phyloP scores from a whole-genome alignment of 2,329 filamentous ascomycete species.

The Exophiala dermatitidis region DNA sequence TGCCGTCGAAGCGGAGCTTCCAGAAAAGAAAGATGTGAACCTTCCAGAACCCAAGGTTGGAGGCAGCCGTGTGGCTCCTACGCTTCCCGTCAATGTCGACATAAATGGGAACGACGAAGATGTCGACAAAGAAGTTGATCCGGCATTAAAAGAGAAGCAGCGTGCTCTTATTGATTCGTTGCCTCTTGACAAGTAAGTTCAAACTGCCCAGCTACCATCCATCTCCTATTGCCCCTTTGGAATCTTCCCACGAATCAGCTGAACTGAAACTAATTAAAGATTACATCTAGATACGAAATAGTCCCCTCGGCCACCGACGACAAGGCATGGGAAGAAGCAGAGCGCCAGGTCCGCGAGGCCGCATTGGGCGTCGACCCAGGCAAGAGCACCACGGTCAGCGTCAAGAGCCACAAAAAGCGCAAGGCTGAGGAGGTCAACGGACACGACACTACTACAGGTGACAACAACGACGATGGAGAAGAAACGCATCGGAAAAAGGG shows the following conservation, averaged over 20 bases:
- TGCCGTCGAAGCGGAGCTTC: conserved; percentile 62
- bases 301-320: conserved; percentile 37
- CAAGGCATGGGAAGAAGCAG: conserved; percentile 53
- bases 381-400: conserved; percentile 62
- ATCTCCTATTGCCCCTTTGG: neutral
- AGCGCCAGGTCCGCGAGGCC: conserved; percentile 63
- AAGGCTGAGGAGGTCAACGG: conserved; percentile 55
- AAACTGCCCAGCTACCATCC: neutral
- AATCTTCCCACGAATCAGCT: conserved; percentile 29
- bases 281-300: conserved; percentile 40
- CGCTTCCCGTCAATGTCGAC: conserved; percentile 47
- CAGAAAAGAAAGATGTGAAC: conserved; percentile 41
- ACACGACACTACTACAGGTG: neutral
- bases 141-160: conserved; percentile 68
- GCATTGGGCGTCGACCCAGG: conserved; percentile 36
- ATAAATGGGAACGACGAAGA: conserved; percentile 65
- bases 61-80: neutral
- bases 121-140: conserved; percentile 67
- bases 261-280: conserved; percentile 38
- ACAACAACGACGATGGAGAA: conserved; percentile 25
- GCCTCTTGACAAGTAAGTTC: conserved; percentile 72
- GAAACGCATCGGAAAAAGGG: conserved; percentile 28
- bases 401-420: conserved; percentile 68
- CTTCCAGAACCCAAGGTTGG: neutral
- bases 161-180: conserved; percentile 83